Conservation (phyloP, 2,329 filamentous ascomycete species). For the Alternaria longipes region DNA sequence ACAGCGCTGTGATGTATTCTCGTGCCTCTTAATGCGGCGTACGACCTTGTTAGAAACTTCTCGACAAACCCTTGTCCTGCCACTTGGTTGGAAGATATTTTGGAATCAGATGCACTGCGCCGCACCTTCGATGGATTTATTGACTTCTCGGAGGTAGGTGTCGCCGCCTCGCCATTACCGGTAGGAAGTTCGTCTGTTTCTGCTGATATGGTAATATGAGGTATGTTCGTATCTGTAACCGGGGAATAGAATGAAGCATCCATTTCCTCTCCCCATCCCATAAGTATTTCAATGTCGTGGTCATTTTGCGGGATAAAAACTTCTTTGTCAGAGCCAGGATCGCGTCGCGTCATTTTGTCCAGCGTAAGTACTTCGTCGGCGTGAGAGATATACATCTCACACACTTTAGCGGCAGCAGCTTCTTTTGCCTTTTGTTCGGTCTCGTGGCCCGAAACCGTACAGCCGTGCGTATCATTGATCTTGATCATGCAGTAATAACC, state of each 20-base stretch:
- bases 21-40: neutral
- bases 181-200: neutral
- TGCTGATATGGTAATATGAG: neutral
- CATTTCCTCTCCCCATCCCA: neutral
- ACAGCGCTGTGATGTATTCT: neutral
- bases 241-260: neutral
- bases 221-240: neutral
- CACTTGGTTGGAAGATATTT: neutral
- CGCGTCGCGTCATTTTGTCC: neutral
- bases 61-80: neutral
- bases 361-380: neutral
- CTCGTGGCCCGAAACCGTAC: neutral
- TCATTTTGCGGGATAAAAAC: neutral
- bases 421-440: neutral
- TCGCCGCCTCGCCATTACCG: neutral
- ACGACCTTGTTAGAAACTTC: neutral
- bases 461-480: neutral
- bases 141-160: neutral
- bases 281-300: neutral
- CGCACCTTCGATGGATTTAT: neutral
- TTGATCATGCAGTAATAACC: constrained; percentile 2
- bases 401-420: neutral
- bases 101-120: constrained; percentile 4
- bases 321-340: constrained; percentile 8
- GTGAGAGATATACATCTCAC: neutral